Evolutionary conservation across 495 filamentous ascomycete genomes (phyloP).

Genomic region (Trichoderma parareesei): DNA sequence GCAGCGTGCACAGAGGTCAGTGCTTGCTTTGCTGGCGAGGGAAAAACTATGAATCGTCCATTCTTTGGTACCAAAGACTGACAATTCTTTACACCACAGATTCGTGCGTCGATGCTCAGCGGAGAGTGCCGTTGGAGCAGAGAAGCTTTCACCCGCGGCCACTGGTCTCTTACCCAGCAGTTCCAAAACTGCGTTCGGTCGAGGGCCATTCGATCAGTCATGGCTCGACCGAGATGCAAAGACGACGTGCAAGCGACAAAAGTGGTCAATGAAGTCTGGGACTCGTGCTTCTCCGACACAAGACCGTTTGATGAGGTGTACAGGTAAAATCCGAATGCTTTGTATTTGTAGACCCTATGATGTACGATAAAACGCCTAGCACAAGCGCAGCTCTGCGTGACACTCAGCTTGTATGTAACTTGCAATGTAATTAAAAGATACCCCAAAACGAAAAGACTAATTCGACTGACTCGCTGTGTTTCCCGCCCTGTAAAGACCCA

Average conservation of each 20-base stretch:
- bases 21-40: neutral
- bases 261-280: slow-evolving; percentile 94
- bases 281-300: slow-evolving; percentile 90
- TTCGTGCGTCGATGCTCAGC: slow-evolving; percentile 82
- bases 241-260: slow-evolving; percentile 80
- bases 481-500: neutral
- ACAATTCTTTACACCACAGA: slow-evolving; percentile 39
- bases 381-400: neutral
- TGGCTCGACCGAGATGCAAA: slow-evolving; percentile 65
- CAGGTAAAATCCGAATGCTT: slow-evolving; percentile 44
- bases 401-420: slow-evolving; percentile 1
- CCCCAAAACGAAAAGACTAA: neutral
- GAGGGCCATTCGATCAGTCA: slow-evolving; percentile 69
- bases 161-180: slow-evolving; percentile 84
- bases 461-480: neutral
- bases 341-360: slow-evolving; percentile 8
- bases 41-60: neutral
- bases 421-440: slow-evolving; percentile 3
- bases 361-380: slow-evolving; percentile 6
- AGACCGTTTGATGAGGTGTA: slow-evolving; percentile 96
- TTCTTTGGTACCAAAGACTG: neutral
- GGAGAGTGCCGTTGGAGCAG: slow-evolving; percentile 90
- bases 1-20: slow-evolving; percentile 90
- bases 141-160: slow-evolving; percentile 72
- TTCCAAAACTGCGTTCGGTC: slow-evolving; percentile 86